phyloP scores from a whole-genome alignment of 2,329 filamentous ascomycete genomes.

The Ascochyta rabiei region DNA sequence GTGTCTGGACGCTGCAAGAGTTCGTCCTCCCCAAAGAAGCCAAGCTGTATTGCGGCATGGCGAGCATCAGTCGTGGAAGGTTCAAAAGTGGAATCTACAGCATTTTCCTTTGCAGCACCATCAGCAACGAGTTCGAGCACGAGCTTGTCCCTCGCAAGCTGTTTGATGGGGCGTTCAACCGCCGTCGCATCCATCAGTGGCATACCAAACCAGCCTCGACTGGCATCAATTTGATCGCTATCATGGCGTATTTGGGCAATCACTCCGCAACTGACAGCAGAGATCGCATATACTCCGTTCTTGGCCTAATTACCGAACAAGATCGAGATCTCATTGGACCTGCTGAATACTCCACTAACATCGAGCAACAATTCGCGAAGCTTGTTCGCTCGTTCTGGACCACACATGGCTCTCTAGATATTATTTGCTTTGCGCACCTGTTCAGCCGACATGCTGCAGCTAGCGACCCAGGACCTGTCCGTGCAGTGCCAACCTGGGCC shows the following conservation, averaged over 20 bases:
- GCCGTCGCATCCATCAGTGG: conserved; percentile 38
- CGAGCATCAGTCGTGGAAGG: conserved; percentile 30
- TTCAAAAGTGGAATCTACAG: conserved; percentile 40
- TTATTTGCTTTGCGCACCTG: conserved; percentile 39
- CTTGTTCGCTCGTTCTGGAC: conserved; percentile 39
- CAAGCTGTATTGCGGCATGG: conserved; percentile 32
- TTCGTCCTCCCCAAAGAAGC: conserved; percentile 38
- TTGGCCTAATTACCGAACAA: conserved; percentile 32
- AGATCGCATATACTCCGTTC: conserved; percentile 39
- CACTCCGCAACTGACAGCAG: conserved; percentile 36
- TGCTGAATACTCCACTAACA: conserved; percentile 29
- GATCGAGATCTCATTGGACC: conserved; percentile 32
- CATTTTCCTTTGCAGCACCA: conserved; percentile 35
- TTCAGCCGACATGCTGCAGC: conserved; percentile 32
- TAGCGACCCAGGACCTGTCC: conserved; percentile 14
- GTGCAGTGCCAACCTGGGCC: conserved; percentile 32
- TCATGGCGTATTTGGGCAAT: conserved; percentile 39
- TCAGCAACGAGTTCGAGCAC: conserved; percentile 29
- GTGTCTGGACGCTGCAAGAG: conserved; percentile 39
- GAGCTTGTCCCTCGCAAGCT: conserved; percentile 31
- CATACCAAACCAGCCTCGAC: conserved; percentile 19
- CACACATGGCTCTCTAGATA: conserved; percentile 32
- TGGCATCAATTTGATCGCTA: conserved; percentile 33
- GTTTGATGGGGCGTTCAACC: conserved; percentile 40
- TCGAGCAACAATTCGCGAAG: conserved; percentile 30